Percentiles rank a stretch among this genome's conserved stretches.
Conservation (phyloP, 1,139 yeast genomes). For the Diutina mesorugosa region DNA sequence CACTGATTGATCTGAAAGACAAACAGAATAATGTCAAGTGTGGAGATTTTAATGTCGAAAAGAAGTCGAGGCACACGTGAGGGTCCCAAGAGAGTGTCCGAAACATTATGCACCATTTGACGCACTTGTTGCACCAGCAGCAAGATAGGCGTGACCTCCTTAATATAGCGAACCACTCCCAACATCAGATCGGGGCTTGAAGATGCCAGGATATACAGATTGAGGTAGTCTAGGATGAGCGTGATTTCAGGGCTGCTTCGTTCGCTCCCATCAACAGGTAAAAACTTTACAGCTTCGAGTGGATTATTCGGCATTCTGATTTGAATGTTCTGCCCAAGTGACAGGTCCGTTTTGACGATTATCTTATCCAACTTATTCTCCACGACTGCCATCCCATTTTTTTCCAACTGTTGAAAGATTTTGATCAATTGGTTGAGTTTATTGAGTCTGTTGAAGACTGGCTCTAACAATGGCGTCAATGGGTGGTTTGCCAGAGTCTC, state of each 20-base stretch:
- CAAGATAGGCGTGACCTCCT: slow-evolving; percentile 19
- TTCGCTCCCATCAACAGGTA: neutral
- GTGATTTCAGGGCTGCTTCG: neutral
- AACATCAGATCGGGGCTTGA: slow-evolving; percentile 9
- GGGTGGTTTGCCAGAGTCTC: neutral
- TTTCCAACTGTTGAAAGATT: slow-evolving; percentile 20
- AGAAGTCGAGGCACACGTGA: slow-evolving; percentile 4
- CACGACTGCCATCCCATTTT: slow-evolving; percentile 15
- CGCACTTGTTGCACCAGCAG: slow-evolving; percentile 12
- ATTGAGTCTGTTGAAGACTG: slow-evolving; percentile 17
- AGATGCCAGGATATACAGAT: neutral
- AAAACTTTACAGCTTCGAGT: neutral
- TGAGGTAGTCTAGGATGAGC: neutral
- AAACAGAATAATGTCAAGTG: slow-evolving; percentile 21
- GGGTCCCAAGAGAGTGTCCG: slow-evolving; percentile 9
- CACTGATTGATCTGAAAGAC: slow-evolving; percentile 18
- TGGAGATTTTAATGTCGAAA: slow-evolving; percentile 21
- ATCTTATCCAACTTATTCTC: slow-evolving; percentile 18
- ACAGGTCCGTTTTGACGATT: slow-evolving; percentile 17
- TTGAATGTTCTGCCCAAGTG: neutral
- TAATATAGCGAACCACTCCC: slow-evolving; percentile 20
- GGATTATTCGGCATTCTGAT: neutral
- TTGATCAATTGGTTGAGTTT: slow-evolving; percentile 21
- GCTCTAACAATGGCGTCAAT: slow-evolving; percentile 11
- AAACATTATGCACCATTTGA: slow-evolving; percentile 5